Base-by-base conservation (phyloP, 2,329 filamentous ascomycete species). In the Hymenoscyphus infarciens region DNA sequence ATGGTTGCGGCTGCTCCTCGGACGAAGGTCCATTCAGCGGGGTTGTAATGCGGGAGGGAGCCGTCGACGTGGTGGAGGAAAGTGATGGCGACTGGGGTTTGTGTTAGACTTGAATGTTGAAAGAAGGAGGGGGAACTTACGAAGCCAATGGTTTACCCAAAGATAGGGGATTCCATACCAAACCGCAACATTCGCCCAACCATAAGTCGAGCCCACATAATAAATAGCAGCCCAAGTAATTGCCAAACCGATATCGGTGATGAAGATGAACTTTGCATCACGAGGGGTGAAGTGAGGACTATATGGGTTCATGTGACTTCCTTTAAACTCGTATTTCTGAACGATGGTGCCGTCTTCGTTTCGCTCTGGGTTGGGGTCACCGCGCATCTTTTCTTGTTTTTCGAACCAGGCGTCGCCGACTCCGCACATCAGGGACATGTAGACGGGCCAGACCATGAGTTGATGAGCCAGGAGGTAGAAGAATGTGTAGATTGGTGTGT, bases 101-200 rank as follows among this genome's bases (percentile, higher is more conserved):
- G 8, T 4, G 45, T 52, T 13, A 52, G 45, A 8, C 1, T 13
- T 52, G 25, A 15, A 25, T 11, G 19, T 25, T 8, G 1, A n/a
- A 15, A 15, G 45, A n/a, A 35, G 45, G 56, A 22, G n/a, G 16
- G 59, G 62, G 61, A 57, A 84, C 90, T 83, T 87, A 95, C 91
- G 91, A 62, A 98, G 89, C 94, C 94, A 98, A 86, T 97, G 92
- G 85, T 98, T 96, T 61, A 97, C 93, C 94, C 94, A 97, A 65
- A 97, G 83, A 77, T 98, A 99, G 38, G 95, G 95, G 64, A 96
- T 75, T 73, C 93, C 87, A 81, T 99, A 99, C 94, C 95, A 98
- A 67, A 99, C 89, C 64, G 90, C 80, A 75, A 98, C 82, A 82
- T 97, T 98, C 75, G 81, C 76, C 82, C 87, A 94, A 74, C 95